phyloP scores from a whole-genome alignment of 2,329 filamentous ascomycete genomes.

The Cladophialophora exuberans region DNA sequence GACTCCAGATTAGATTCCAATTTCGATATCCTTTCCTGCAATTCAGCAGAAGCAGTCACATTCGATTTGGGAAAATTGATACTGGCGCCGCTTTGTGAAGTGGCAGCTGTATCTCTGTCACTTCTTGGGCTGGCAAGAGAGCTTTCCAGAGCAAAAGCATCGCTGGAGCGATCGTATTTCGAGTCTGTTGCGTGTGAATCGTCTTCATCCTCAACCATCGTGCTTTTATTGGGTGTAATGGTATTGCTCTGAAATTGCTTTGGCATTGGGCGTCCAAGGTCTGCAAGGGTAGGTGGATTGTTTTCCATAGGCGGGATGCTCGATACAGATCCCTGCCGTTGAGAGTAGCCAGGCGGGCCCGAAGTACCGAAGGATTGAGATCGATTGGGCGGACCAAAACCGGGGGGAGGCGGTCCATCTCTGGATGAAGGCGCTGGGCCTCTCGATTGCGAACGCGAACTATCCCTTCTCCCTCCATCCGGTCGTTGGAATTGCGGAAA shows the following conservation, averaged over 20 bases:
- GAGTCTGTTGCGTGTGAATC: constrained; percentile 62
- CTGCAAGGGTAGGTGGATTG: constrained; percentile 46
- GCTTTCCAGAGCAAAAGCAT: constrained; percentile 65
- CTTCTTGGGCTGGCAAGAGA: constrained; percentile 44
- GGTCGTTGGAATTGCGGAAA: constrained; percentile 77
- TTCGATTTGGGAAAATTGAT: constrained; percentile 78
- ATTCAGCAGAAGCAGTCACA: constrained; percentile 72
- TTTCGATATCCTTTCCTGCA: constrained; percentile 72
- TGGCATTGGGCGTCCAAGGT: constrained; percentile 75
- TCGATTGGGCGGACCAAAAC: constrained; percentile 36
- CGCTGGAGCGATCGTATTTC: constrained; percentile 61
- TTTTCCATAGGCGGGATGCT: constrained; percentile 27
- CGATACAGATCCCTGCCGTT: constrained; percentile 19
- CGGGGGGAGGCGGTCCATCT: constrained; percentile 38
- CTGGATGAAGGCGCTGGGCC: constrained; percentile 53
- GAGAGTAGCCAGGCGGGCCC: constrained; percentile 22
- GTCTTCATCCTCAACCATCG: constrained; percentile 94
- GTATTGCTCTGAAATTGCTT: constrained; percentile 95
- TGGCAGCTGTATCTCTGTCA: constrained; percentile 51
- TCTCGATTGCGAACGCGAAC: constrained; percentile 65
- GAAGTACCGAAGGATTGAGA: constrained; percentile 26
- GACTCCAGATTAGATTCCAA: constrained; percentile 71
- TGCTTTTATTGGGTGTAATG: constrained; percentile 96
- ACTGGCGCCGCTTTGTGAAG: constrained; percentile 46
- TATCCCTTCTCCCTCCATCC: constrained; percentile 70